Percentiles rank a stretch among this genome's conserved stretches.
phyloP scores from a whole-genome alignment of 2,329 filamentous ascomycete species.

The Aureobasidium vineae region DNA sequence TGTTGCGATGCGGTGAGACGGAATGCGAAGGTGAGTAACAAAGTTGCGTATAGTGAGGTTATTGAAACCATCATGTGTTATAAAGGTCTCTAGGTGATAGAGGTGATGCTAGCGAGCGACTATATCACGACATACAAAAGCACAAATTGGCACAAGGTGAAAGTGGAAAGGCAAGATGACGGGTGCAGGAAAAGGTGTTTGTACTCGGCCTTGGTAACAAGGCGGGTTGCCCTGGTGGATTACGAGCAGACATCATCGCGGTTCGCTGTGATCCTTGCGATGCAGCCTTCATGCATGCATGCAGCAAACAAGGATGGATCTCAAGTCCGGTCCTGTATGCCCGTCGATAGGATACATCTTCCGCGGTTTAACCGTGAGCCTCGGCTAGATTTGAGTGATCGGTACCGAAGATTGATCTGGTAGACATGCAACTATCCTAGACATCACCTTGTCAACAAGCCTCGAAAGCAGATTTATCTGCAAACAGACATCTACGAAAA shows the following conservation, averaged over 20 bases:
- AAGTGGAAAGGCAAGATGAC: not conserved
- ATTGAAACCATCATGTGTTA: not conserved
- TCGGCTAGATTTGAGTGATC: not conserved
- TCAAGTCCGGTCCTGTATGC: not conserved
- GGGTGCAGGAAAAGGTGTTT: not conserved
- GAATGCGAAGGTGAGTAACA: not conserved
- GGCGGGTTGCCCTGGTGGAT: not conserved
- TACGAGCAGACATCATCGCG: not conserved
- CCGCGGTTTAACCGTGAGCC: conserved; percentile 17
- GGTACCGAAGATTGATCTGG: not conserved
- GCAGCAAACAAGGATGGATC: conserved; percentile 9
- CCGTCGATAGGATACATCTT: not conserved
- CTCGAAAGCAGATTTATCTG: not conserved
- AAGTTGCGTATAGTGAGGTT: not conserved
- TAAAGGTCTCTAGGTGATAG: too few relatives aligned
- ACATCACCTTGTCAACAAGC: conserved; percentile 17
- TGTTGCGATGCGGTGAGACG: not conserved
- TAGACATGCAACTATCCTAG: not conserved
- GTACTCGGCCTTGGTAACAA: conserved; percentile 2
- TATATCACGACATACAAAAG: not conserved
- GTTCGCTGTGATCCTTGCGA: conserved; percentile 3
- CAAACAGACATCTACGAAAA: not conserved
- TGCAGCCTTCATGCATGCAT: conserved; percentile 24
- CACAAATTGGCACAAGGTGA: too few relatives aligned
- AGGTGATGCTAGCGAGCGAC: too few relatives aligned